Conservation (phyloP, 495 filamentous ascomycete species). For the Beverwykella pulmonaria region DNA sequence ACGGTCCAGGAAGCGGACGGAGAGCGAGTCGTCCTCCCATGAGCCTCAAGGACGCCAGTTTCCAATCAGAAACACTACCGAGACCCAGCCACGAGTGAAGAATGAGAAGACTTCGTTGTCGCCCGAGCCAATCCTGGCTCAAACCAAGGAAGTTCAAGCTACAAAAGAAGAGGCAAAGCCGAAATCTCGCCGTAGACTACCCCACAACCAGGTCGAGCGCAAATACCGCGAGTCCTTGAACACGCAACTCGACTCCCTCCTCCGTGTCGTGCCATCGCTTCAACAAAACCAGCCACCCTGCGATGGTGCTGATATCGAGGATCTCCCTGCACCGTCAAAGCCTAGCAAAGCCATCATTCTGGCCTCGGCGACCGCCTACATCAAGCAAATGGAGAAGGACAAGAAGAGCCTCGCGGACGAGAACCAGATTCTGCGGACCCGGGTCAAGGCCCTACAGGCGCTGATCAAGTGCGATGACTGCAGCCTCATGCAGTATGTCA, state of each 20-base stretch:
- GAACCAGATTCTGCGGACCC: slow-evolving; percentile 31
- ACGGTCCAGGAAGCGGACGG: slow-evolving; percentile 33
- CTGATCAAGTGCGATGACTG: slow-evolving; percentile 45
- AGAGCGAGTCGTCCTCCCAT: slow-evolving; percentile 30
- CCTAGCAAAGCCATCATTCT: slow-evolving; percentile 42
- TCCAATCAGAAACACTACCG: slow-evolving; percentile 13
- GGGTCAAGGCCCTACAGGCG: slow-evolving; percentile 38
- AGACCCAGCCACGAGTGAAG: slow-evolving; percentile 10
- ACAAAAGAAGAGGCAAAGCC: slow-evolving; percentile 23
- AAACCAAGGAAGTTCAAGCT: neutral
- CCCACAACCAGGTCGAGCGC: slow-evolving; percentile 43
- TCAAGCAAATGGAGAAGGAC: slow-evolving; percentile 43
- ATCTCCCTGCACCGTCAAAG: slow-evolving; percentile 37
- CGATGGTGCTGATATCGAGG: slow-evolving; percentile 39
- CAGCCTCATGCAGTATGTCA: slow-evolving; percentile 41
- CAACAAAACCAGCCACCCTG: slow-evolving; percentile 31
- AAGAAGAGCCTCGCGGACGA: slow-evolving; percentile 32
- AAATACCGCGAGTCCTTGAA: slow-evolving; percentile 42
- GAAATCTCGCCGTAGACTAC: slow-evolving; percentile 36
- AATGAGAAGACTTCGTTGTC: slow-evolving; percentile 22
- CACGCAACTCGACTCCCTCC: slow-evolving; percentile 40
- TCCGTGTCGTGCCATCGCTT: slow-evolving; percentile 37
- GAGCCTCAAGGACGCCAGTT: slow-evolving; percentile 34
- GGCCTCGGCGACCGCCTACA: slow-evolving; percentile 39
- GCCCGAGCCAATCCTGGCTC: slow-evolving; percentile 6